phyloP scores from a whole-genome alignment of 1,284 basidiomycete genomes.

The Farysia itapuensis region DNA sequence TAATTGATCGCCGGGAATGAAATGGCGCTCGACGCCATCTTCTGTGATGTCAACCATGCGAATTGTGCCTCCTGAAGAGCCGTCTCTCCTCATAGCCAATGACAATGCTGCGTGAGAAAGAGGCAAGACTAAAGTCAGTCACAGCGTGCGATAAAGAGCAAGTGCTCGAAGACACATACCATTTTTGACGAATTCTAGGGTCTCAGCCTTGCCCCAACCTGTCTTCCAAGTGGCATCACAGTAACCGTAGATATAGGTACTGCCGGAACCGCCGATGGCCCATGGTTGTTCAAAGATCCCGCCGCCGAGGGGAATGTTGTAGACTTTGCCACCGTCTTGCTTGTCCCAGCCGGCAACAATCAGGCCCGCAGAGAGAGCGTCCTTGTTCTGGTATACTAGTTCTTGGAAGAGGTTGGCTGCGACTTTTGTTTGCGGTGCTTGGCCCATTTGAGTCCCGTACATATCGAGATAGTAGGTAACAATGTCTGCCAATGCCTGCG shows the following conservation, averaged over 20 bases:
- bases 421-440: slow-evolving; percentile 76
- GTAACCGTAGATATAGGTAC: slow-evolving; percentile 97
- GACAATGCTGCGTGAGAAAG: slow-evolving; percentile 68
- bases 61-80: slow-evolving; percentile 95
- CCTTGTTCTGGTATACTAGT: slow-evolving; percentile 91
- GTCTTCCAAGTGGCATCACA: slow-evolving; percentile 97
- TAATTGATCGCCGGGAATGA: slow-evolving; percentile 76
- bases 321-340: slow-evolving; percentile 87
- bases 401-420: slow-evolving; percentile 84
- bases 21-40: slow-evolving; percentile 84
- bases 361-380: slow-evolving; percentile 81
- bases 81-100: slow-evolving; percentile 96
- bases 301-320: slow-evolving; percentile 68
- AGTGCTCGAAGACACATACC: slow-evolving; percentile 60
- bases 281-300: slow-evolving; percentile 56
- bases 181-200: slow-evolving; percentile 91
- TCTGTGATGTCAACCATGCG: slow-evolving; percentile 96
- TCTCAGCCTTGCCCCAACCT: slow-evolving; percentile 88
- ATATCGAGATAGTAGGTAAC: slow-evolving; percentile 86
- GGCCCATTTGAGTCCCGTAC: slow-evolving; percentile 74
- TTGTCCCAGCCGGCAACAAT: slow-evolving; percentile 99
- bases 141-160: not conserved
- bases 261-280: slow-evolving; percentile 70
- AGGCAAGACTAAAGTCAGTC: not conserved
- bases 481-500: slow-evolving; percentile 88